Evolutionary conservation across 306 rosid genomes (phyloP).

Genomic region (Fragaria iinumae): DNA sequence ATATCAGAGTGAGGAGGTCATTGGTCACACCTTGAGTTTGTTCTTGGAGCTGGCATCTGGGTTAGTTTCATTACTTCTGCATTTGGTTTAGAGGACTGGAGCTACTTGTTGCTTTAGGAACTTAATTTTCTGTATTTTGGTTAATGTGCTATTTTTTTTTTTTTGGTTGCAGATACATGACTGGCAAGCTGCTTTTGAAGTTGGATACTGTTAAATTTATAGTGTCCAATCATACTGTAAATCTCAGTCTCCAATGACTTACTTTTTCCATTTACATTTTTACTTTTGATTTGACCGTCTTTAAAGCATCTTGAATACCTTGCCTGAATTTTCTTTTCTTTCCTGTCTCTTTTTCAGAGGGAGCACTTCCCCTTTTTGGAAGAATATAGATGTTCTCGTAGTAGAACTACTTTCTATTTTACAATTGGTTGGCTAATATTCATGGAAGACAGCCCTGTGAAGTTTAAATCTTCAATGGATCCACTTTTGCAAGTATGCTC

Average conservation of each 20-base stretch:
- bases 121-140: not conserved
- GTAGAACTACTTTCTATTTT: conserved; percentile 89
- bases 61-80: conserved; percentile 43
- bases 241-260: conserved; percentile 7
- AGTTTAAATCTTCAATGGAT: conserved; percentile 95
- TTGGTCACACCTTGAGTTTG: conserved; percentile 92
- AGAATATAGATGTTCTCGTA: conserved; percentile 84
- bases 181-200: conserved; percentile 95
- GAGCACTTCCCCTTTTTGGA: conserved; percentile 92
- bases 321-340: conserved; percentile 27
- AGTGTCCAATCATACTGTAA: conserved; percentile 92
- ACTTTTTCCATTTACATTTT: not conserved
- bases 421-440: conserved; percentile 90
- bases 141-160: not conserved
- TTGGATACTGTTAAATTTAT: conserved; percentile 90
- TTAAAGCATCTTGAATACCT: conserved; percentile 4
- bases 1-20: conserved; percentile 93
- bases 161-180: conserved; percentile 67
- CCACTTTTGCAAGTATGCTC: conserved; percentile 81
- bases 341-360: conserved; percentile 48
- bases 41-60: conserved; percentile 98
- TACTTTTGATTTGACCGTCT: conserved; percentile 15
- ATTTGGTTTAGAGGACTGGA: conserved; percentile 19
- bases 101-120: conserved; percentile 23
- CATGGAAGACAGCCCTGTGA: conserved; percentile 91